These are phyloP conservation scores for Vigna trinervia DNA, from an alignment of 306 rosid genomes.

Conservation along the genomic window DNA sequence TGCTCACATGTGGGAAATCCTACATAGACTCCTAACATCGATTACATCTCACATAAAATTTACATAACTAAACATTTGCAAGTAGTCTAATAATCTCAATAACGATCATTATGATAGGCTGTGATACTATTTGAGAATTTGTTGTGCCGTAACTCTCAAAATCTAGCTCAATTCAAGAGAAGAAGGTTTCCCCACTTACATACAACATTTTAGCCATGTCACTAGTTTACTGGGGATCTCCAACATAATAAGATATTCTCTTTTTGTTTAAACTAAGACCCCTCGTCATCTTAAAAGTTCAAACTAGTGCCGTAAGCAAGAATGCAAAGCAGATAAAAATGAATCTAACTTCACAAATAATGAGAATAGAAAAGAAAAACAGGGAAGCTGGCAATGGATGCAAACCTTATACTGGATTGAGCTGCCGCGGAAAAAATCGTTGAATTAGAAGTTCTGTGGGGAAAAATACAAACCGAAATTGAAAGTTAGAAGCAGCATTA, in stretches of 20 bases:
- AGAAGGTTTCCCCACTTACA: neutral
- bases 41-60: neutral
- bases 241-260: constrained; percentile 9
- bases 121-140: neutral
- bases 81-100: neutral
- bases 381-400: constrained; percentile 33
- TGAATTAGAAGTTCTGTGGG: constrained; percentile 55
- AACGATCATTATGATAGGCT: neutral
- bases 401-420: constrained; percentile 67
- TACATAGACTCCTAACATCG: neutral
- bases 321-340: constrained; percentile 14
- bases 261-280: neutral
- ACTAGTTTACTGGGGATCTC: neutral
- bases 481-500: constrained; percentile 34
- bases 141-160: neutral
- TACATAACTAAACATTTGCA: neutral
- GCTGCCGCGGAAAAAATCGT: constrained; percentile 46
- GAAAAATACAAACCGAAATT: constrained; percentile 39
- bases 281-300: constrained; percentile 25
- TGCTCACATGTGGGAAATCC: neutral
- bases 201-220: neutral
- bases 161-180: neutral
- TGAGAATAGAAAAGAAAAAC: constrained; percentile 1
- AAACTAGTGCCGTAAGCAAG: constrained; percentile 25
- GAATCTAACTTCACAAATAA: constrained; percentile 8